Conservation (phyloP, 345 rosid genomes). For the Crucihimalaya himalaica region DNA sequence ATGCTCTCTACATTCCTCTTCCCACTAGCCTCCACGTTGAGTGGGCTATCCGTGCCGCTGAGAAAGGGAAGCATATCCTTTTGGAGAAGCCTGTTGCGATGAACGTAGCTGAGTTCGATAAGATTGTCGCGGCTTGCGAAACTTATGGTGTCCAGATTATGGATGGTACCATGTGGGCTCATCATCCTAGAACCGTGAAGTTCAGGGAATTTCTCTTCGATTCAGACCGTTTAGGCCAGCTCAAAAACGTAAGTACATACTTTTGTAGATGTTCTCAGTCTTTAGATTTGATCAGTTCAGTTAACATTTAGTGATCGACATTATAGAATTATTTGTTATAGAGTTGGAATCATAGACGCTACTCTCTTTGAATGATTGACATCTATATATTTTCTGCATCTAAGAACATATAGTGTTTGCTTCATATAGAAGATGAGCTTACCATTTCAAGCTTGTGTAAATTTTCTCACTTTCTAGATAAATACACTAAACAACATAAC, state of each 20-base stretch:
- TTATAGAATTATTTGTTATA: no score
- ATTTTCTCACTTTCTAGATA: no score
- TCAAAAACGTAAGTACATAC: constrained; percentile 47
- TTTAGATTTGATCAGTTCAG: no score
- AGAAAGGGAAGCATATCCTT: constrained; percentile 79
- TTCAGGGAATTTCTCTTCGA: constrained; percentile 64
- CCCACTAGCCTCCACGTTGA: constrained; percentile 79
- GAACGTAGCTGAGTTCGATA: constrained; percentile 64
- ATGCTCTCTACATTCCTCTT: constrained; percentile 76
- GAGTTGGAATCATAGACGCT: no score
- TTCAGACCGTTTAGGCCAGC: constrained; percentile 67
- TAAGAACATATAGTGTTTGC: no score
- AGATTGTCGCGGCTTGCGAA: constrained; percentile 65
- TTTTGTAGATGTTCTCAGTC: no score
- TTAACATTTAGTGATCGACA: no score
- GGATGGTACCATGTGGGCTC: constrained; percentile 99
- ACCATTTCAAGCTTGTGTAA: no score
- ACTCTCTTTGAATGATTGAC: no score
- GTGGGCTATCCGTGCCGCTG: constrained; percentile 74
- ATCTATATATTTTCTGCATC: no score
- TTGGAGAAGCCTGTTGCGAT: constrained; percentile 83
- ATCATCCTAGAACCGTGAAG: constrained; percentile 68
- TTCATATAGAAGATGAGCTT: no score
- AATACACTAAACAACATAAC: no score
- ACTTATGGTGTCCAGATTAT: constrained; percentile 80